Conservation (phyloP, 2,329 filamentous ascomycete species). For the Hortaea werneckii region DNA sequence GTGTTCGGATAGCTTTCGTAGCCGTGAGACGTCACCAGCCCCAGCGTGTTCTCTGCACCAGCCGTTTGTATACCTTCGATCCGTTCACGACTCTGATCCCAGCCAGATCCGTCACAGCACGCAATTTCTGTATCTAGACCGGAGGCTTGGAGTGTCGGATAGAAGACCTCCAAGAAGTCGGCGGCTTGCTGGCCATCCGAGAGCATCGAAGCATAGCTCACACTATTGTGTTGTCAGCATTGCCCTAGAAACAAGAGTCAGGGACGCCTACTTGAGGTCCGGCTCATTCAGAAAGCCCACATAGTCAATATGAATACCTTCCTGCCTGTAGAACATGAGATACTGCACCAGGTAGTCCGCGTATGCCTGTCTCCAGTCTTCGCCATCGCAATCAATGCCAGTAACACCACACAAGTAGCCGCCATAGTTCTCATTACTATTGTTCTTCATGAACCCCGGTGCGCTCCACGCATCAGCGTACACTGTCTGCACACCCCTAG, state of each 20-base stretch:
- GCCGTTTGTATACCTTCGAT: slow-evolving; percentile 23
- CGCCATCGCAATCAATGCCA: slow-evolving; percentile 29
- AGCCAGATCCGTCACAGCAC: slow-evolving; percentile 38
- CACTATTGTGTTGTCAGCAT: slow-evolving; percentile 2
- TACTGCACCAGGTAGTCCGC: slow-evolving; percentile 41
- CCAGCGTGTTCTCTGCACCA: slow-evolving; percentile 30
- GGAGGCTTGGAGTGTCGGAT: slow-evolving; percentile 27
- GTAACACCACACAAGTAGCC: slow-evolving; percentile 39
- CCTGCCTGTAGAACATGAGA: slow-evolving; percentile 32
- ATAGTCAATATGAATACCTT: slow-evolving; percentile 32
- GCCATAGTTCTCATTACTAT: slow-evolving; percentile 30
- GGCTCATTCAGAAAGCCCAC: slow-evolving; percentile 40
- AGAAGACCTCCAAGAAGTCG: slow-evolving; percentile 42
- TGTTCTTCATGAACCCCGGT: slow-evolving; percentile 44
- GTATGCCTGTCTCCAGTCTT: slow-evolving; percentile 40
- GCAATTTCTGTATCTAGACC: slow-evolving; percentile 30
- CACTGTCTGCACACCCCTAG: slow-evolving; percentile 36
- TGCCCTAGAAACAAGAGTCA: neutral
- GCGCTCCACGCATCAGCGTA: slow-evolving; percentile 44
- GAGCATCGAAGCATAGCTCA: slow-evolving; percentile 39
- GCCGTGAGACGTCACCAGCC: slow-evolving; percentile 33
- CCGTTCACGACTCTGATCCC: slow-evolving; percentile 17
- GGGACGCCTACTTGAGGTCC: slow-evolving; percentile 23
- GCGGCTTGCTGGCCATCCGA: slow-evolving; percentile 38
- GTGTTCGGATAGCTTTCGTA: slow-evolving; percentile 33